Base-by-base conservation (phyloP, 2,329 filamentous ascomycete species). In the Aureobasidium sp. region DNA sequence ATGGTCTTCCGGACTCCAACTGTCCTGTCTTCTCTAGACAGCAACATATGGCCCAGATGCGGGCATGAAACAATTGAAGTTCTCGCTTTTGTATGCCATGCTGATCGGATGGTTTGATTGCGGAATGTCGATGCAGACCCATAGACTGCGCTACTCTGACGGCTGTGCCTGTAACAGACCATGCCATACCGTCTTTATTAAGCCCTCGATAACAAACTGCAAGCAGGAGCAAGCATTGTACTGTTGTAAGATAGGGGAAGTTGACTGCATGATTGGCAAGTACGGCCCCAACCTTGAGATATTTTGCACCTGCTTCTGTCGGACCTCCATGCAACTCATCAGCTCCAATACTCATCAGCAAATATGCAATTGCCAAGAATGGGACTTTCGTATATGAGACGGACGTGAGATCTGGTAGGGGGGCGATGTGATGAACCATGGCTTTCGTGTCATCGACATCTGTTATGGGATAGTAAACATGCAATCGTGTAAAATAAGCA, bases 371-470 rank as follows among this genome's bases (percentile, higher is more conserved):
- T 6, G 49, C 49, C 2, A 52, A 29, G 8, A 42, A 17, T 8
- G 49, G 37, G 3, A 52, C 38, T 11, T 44, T 41, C 7, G 37
- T 42, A 10, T 41, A 52, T 4, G 49, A 29, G 0, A 52, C 29
- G 2, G 49, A 41, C 14, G 25, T 52, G 17, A 52, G 27, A 35
- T 52, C 49, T 25, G 49, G 49, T 3, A 52, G 17, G 2, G 49
- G 24, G 12, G 49, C 49, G 2, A 52, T 52, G 3, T 19, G 37
- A n/a, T 52, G 49, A 10, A 52, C 22, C 16, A 52, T 42, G 16
- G 19, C 49, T 35, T 16, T 52, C 4, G 49, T 52, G n/a, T 52
- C 49, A 29, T 52, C 49, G 19, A 42, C n/a, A 21, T 52, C 30
- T 2, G 38, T 41, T 25, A 52, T 25, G 1, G 49, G 49, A 11